Evolutionary conservation across 164 flowering plant genomes (phyloP), one percentile per base, ranked within the genome.

Genomic region (Vitis rotundifolia): DNA sequence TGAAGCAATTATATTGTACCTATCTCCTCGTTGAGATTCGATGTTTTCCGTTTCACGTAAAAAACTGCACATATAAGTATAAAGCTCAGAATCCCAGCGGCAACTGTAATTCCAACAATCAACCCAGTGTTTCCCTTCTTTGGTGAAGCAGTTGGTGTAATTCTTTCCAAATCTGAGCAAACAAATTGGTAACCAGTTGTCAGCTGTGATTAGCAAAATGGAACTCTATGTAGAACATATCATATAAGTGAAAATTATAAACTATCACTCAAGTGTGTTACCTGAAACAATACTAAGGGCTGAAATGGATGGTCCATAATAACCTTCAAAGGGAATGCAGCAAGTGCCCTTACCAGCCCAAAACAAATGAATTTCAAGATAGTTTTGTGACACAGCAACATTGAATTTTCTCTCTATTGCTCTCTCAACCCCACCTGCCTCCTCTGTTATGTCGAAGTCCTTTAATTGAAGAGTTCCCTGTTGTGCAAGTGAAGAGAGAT

Each of bases 371-470:
- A 78, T 78, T 68, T 78, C 78, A 18, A 78, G 52, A 63, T 77
- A 28, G 61, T 78, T 78, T n/a, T 78, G 70, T 8, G 78, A 50
- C 13, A 77, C 80, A 12, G n/a, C 58, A 8, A 59, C 67, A 48
- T 49, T 68, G 49, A 68, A 72, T 16, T 52, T 64, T 53, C 18
- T 76, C 9, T 22, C 8, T 14, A 73, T 49, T 16, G 81, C 79
- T 68, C 57, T 60, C 1, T 59, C 44, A 28, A 55, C 55, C 11
- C 81, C 78, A 59, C 79, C 75, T 57, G 84, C 79, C 61, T 60
- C 78, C 22, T 68, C 56, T 14, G 57, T 11, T 49, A 81, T 78
- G 31, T 78, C 75, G 58, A 79, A 79, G 58, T 79, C 79, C 64
- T 75, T 67, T 7, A 48, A 5, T 22, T 0, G 5, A 15, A 26